Base-by-base conservation (phyloP, 2,329 filamentous ascomycete species). In the Sclerotinia nivalis region DNA sequence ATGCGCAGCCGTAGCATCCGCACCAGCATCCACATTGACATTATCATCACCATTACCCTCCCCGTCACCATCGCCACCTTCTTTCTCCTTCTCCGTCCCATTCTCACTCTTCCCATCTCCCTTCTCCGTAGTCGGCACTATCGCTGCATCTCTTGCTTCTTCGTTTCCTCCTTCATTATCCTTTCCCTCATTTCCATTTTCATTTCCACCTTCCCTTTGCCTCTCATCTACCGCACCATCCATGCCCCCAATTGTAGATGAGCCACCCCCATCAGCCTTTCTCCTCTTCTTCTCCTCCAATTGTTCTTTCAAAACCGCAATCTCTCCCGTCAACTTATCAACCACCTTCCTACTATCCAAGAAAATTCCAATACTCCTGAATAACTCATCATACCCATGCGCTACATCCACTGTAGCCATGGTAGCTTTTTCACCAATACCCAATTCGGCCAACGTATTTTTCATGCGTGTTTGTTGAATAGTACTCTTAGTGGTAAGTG, bases 351-450 rank as follows among this genome's bases (percentile, higher is more conserved):
- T 84, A 71, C 91, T 83, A 73, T 96, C 92, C 6, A 96, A 84
- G 37, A 96, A 81, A 49, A 84, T 82, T 68, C 88, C 87, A 52
- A 96, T 90, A 59, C 87, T 87, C n/a, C 80, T 82, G 69, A 94
- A 85, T 2, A 96, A 83, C 72, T 83, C 81, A 80, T 95, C 92
- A 76, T 92, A 95, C 72, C 88, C 86, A 64, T 87, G 86, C 7
- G 90, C 89, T 0, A 93, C 91, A 9, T 85, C 84, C n/a, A 85
- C 84, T 0, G 92, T 95, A 0, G 92, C 91, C 85, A 96, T 91
- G 47, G 95, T 86, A 58, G 91, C 84, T 10, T 86, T 66, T 34
- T 66, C 84, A 1, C 90, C 87, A 55, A 96, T 87, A 55, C 91
- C 89, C 9, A 95, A 83, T 79, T 93, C 90, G 55, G 84, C 85